phyloP scores from a whole-genome alignment of 176 grass and related monocot genomes.

The sorghum (Sorghum bicolor) region Sorghum_bicolor_NCBIv3 NC_012876.2:58381001-58381500 shows the following conservation, averaged over 20 bases:
- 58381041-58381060: background rate
- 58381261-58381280: background rate
- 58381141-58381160: background rate
- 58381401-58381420: too few species aligned
- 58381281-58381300: background rate
- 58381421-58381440: too few species aligned
- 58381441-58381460: too few species aligned
- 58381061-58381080: background rate
- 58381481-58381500: too few species aligned
- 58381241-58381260: background rate
- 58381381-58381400: too few species aligned
- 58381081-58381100: background rate
- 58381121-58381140: background rate
- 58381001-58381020: constrained; percentile 4
- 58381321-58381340: too few species aligned
- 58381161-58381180: constrained; percentile 1
- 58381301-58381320: background rate
- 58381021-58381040: background rate
- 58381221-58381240: background rate
- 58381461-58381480: too few species aligned
- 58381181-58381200: constrained; percentile 4
- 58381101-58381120: background rate
- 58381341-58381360: too few species aligned
- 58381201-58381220: background rate
- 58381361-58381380: too few species aligned